Evolutionary conservation across 495 filamentous ascomycete species (phyloP).

Genomic region (Podospora pseudocomata): DNA sequence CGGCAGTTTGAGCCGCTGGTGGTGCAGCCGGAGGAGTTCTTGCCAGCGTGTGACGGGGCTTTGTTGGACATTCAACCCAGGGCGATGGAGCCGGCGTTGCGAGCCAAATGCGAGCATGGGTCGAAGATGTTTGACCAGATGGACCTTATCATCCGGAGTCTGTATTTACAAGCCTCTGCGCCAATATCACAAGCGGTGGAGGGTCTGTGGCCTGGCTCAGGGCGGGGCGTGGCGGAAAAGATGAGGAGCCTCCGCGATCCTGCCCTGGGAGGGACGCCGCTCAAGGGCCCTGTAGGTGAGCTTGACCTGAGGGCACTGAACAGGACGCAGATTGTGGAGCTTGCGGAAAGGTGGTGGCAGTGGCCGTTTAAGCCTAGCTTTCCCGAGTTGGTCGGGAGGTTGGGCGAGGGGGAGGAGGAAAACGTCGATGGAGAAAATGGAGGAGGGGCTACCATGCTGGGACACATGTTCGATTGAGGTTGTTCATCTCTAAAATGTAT

Average conservation of each 20-base stretch:
- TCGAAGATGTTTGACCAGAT: conserved; percentile 36
- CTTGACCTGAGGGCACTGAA: conserved; percentile 43
- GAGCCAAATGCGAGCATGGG: conserved; percentile 33
- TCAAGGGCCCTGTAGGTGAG: conserved; percentile 26
- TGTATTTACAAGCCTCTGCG: conserved; percentile 19
- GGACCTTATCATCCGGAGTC: conserved; percentile 33
- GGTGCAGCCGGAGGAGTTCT: conserved; percentile 54
- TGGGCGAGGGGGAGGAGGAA: conserved; percentile 10
- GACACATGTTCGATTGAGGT: not conserved
- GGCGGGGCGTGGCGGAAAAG: conserved; percentile 37
- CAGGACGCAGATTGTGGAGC: conserved; percentile 44
- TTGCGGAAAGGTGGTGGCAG: conserved; percentile 50
- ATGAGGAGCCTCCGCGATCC: conserved; percentile 42
- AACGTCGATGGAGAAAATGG: not conserved
- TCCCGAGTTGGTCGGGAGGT: conserved; percentile 36
- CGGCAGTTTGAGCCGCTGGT: conserved; percentile 51
- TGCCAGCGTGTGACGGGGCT: conserved; percentile 34
- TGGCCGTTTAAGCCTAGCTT: conserved; percentile 58
- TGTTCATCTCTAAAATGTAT: too few relatives aligned
- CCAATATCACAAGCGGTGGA: conserved; percentile 30
- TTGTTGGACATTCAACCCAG: conserved; percentile 49
- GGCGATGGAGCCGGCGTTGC: conserved; percentile 32
- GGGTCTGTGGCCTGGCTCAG: conserved; percentile 37
- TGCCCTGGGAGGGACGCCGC: conserved; percentile 35
- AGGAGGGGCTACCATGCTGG: not conserved